phyloP scores from a whole-genome alignment of 2,329 filamentous ascomycete species.

The Salinomyces thailandicus region DNA sequence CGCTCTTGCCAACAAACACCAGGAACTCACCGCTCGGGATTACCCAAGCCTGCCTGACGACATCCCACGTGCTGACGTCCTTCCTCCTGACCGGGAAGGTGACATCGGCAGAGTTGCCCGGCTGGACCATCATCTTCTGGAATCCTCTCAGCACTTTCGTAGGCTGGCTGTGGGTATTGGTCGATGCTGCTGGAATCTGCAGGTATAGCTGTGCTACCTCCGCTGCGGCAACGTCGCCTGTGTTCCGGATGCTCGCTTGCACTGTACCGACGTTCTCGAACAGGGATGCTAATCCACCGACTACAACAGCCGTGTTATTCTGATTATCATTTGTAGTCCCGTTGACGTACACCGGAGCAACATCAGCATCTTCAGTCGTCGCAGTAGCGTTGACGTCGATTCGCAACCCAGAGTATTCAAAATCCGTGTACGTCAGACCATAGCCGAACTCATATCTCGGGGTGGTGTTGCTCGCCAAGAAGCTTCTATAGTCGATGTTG shows the following conservation, averaged over 20 bases:
- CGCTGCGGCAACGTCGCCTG: conserved; percentile 37
- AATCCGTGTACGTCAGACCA: conserved; percentile 28
- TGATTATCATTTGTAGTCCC: conserved; percentile 20
- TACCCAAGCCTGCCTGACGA: conserved; percentile 40
- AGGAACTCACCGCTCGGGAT: conserved; percentile 34
- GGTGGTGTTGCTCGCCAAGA: conserved; percentile 21
- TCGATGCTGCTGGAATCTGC: conserved; percentile 29
- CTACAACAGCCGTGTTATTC: conserved; percentile 13
- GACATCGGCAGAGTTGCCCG: conserved; percentile 24
- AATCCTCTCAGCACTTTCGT: conserved; percentile 25
- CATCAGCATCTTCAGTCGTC: conserved; percentile 8
- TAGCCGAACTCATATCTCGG: conserved; percentile 28
- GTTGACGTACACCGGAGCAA: conserved; percentile 19
- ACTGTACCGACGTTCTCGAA: conserved; percentile 43
- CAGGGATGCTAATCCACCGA: conserved; percentile 27
- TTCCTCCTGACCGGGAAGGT: conserved; percentile 30
- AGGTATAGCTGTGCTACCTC: conserved; percentile 44
- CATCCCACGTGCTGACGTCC: conserved; percentile 43
- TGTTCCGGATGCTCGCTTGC: conserved; percentile 42
- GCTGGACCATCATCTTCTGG: conserved; percentile 20
- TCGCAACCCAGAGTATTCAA: conserved; percentile 24
- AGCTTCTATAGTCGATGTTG: conserved; percentile 29
- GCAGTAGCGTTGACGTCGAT: conserved; percentile 20
- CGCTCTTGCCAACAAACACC: conserved; percentile 37
- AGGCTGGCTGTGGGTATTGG: conserved; percentile 39